A percentile compares a stretch with the other conserved stretches of the same genome.
These are phyloP conservation scores for Viola odorata DNA, from an alignment of 345 rosid species.

Conservation along the genomic window DNA sequence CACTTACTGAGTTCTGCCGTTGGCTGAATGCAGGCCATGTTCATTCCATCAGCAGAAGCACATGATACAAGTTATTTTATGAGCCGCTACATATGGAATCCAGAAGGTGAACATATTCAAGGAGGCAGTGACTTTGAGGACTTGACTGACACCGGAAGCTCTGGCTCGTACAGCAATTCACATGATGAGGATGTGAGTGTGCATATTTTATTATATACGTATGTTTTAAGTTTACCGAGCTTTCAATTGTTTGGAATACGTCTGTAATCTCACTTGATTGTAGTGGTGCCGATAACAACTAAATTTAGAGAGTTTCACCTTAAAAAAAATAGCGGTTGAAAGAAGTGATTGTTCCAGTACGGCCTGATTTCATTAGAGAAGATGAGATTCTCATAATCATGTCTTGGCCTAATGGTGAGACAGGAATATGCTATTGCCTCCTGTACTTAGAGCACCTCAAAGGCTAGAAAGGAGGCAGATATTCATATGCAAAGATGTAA, in stretches of 20 bases:
- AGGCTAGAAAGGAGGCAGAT: neutral
- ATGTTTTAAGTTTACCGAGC: neutral
- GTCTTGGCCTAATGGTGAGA: neutral
- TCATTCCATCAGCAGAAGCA: conserved; percentile 83
- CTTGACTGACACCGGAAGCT: conserved; percentile 68
- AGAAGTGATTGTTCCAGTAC: neutral
- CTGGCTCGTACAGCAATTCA: conserved; percentile 57
- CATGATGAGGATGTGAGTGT: conserved; percentile 72
- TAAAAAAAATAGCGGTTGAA: neutral
- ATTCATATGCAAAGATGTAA: neutral
- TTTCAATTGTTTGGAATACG: neutral
- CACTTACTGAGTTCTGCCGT: conserved; percentile 7
- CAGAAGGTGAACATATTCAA: conserved; percentile 68
- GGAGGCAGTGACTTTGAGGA: conserved; percentile 88
- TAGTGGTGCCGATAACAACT: neutral
- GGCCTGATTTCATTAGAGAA: neutral
- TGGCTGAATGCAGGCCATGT: conserved; percentile 63
- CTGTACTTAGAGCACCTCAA: neutral
- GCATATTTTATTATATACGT: neutral
- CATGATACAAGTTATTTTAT: conserved; percentile 87
- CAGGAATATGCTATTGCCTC: neutral
- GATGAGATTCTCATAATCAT: neutral
- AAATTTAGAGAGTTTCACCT: neutral
- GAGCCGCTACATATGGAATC: conserved; percentile 89
- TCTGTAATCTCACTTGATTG: neutral